A percentile compares a stretch with the other conserved stretches of the same genome.
Evolutionary conservation across 2,329 filamentous ascomycete genomes (phyloP).

Genomic region (Pseudogymnoascus sp.): DNA sequence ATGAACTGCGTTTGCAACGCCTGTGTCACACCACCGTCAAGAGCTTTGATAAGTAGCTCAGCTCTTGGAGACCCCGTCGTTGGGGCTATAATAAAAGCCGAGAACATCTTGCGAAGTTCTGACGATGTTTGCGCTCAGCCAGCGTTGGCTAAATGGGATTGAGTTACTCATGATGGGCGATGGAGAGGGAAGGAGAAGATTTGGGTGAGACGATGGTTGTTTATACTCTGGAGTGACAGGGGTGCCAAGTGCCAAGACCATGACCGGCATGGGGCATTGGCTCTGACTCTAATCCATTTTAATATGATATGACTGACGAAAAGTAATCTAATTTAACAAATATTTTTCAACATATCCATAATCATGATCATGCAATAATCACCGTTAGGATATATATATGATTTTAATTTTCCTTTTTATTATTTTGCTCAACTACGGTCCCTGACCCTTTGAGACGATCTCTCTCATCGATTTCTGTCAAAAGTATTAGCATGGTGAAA

Average conservation of each 20-base stretch:
- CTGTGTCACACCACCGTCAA: conserved; percentile 6
- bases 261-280: neutral
- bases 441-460: neutral
- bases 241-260: conserved; percentile 6
- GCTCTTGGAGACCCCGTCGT: conserved; percentile 11
- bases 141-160: neutral
- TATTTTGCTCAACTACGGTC: neutral
- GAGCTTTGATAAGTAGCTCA: conserved; percentile 11
- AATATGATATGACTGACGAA: neutral
- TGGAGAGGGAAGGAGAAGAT: neutral
- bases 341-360: conserved; percentile 8
- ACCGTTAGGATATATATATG: neutral
- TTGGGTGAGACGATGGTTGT: conserved; percentile 6
- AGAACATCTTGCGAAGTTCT: conserved; percentile 12
- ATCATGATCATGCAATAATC: neutral
- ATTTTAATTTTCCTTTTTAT: neutral
- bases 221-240: conserved; percentile 3
- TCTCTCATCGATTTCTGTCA: neutral
- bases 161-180: conserved; percentile 8
- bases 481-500: neutral
- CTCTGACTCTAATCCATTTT: neutral
- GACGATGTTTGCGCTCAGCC: neutral
- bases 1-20: conserved; percentile 7
- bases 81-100: conserved; percentile 13
- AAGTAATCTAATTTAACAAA: neutral